Percentiles rank a stretch among this genome's conserved stretches.
These are phyloP conservation scores for Xylaria sp. DNA, from an alignment of 2,329 filamentous ascomycete genomes.

Conservation along the genomic window DNA sequence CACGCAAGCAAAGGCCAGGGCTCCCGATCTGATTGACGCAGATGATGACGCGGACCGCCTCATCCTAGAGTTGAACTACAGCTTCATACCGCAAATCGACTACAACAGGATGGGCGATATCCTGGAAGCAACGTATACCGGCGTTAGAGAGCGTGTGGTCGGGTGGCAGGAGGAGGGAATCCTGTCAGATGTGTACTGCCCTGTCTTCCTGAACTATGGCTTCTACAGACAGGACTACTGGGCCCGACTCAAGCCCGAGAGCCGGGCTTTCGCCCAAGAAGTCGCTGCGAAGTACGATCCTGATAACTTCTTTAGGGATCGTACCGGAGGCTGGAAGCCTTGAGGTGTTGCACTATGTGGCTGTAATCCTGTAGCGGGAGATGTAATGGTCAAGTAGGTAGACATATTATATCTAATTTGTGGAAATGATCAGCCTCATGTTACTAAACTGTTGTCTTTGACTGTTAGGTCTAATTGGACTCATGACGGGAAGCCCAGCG, in stretches of 20 bases:
- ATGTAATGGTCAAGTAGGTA: too few species aligned
- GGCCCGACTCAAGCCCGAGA: slow-evolving; percentile 45
- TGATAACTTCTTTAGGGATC: slow-evolving; percentile 44
- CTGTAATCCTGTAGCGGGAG: neutral
- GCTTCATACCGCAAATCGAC: slow-evolving; percentile 41
- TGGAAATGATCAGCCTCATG: too few species aligned
- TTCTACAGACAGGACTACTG: slow-evolving; percentile 51
- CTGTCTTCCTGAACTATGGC: slow-evolving; percentile 52
- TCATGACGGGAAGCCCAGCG: too few species aligned
- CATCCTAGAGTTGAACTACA: slow-evolving; percentile 52
- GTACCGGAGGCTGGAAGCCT: slow-evolving; percentile 48
- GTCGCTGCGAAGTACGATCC: slow-evolving; percentile 47
- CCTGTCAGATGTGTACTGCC: slow-evolving; percentile 45
- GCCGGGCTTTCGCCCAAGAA: slow-evolving; percentile 40
- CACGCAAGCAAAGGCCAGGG: slow-evolving; percentile 39
- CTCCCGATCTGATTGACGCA: slow-evolving; percentile 47
- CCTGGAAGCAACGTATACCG: slow-evolving; percentile 44
- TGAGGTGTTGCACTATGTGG: neutral
- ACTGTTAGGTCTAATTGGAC: too few species aligned
- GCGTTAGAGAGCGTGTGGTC: slow-evolving; percentile 42
- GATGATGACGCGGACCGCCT: slow-evolving; percentile 48
- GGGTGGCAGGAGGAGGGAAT: slow-evolving; percentile 43
- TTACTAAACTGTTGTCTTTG: too few species aligned
- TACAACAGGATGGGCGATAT: slow-evolving; percentile 42
- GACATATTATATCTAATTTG: too few species aligned